Percentiles rank a stretch among this genome's conserved stretches.
Evolutionary conservation across 2,329 filamentous ascomycete species (phyloP).

Genomic region (Lizonia empirigonia): DNA sequence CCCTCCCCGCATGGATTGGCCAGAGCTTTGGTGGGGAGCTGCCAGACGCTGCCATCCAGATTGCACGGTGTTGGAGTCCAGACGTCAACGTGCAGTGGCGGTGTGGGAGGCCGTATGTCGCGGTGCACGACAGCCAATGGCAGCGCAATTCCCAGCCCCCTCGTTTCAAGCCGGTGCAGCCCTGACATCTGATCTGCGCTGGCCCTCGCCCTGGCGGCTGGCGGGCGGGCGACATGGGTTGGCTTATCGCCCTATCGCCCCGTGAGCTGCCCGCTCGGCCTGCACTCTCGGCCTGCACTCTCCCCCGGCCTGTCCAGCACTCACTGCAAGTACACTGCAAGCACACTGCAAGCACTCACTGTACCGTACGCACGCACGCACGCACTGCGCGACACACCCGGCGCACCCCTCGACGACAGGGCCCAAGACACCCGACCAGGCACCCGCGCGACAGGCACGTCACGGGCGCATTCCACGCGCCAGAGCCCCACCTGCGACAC

Average conservation of each 20-base stretch:
- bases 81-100: constrained; percentile 9
- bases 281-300: constrained; percentile 1
- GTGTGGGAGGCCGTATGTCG: constrained; percentile 1
- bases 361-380: too few relatives aligned
- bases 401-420: background rate
- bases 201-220: constrained; percentile 11
- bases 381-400: background rate
- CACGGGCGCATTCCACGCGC: constrained; percentile 14
- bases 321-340: too few relatives aligned
- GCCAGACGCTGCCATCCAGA: too few relatives aligned
- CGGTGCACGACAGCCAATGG: background rate
- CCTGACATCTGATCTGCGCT: constrained; percentile 9
- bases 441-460: background rate
- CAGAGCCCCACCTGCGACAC: background rate
- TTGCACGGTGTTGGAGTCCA: background rate
- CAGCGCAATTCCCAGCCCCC: constrained; percentile 1
- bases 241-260: constrained; percentile 15
- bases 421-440: background rate
- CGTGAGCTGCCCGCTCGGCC: too few relatives aligned
- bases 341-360: background rate
- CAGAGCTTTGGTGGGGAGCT: constrained; percentile 4
- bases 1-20: constrained; percentile 9
- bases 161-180: constrained; percentile 17
- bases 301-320: too few relatives aligned
- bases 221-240: constrained; percentile 7